Percentiles rank a stretch among this genome's conserved stretches.
Evolutionary conservation across 2,329 filamentous ascomycete species (phyloP).

Genomic region (Cadophora luteo-olivacea): DNA sequence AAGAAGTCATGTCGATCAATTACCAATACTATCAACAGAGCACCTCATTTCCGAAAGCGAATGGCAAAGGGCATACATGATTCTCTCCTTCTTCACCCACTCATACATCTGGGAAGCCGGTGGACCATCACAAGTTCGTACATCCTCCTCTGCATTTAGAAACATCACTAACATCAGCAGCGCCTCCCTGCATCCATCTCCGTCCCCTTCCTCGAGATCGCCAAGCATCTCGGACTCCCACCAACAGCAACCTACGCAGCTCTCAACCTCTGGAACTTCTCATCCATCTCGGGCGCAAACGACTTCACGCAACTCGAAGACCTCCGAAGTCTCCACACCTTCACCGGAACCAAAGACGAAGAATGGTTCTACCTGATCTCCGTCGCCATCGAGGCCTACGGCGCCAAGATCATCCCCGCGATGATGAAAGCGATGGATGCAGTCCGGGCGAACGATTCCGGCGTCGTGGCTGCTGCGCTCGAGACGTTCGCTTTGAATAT

Average conservation of each 20-base stretch:
- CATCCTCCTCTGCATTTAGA: too few species aligned
- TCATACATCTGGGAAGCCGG: slow-evolving; percentile 90
- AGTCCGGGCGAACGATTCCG: slow-evolving; percentile 64
- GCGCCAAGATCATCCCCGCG: slow-evolving; percentile 74
- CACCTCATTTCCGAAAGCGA: slow-evolving; percentile 69
- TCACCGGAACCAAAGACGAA: slow-evolving; percentile 88
- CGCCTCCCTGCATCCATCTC: slow-evolving; percentile 77
- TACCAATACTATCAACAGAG: slow-evolving; percentile 75
- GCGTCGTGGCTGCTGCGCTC: slow-evolving; percentile 67
- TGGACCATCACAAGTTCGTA: slow-evolving; percentile 71
- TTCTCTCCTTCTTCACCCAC: slow-evolving; percentile 82
- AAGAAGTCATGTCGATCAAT: slow-evolving; percentile 63
- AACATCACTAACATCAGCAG: too few species aligned
- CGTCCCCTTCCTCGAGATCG: slow-evolving; percentile 76
- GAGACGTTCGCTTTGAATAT: slow-evolving; percentile 70
- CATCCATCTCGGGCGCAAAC: slow-evolving; percentile 61
- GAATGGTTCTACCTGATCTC: slow-evolving; percentile 95
- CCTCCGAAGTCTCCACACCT: slow-evolving; percentile 76
- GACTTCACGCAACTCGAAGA: slow-evolving; percentile 58
- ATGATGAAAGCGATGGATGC: slow-evolving; percentile 81
- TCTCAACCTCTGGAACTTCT: slow-evolving; percentile 90
- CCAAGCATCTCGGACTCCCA: slow-evolving; percentile 77
- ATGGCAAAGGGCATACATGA: slow-evolving; percentile 81
- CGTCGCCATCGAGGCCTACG: slow-evolving; percentile 86
- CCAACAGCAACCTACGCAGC: slow-evolving; percentile 91